Evolutionary conservation across 768 basidiomycete genomes (phyloP), one percentile per base, ranked within the genome.

Genomic region (Leucosporidium creatinivorum): DNA sequence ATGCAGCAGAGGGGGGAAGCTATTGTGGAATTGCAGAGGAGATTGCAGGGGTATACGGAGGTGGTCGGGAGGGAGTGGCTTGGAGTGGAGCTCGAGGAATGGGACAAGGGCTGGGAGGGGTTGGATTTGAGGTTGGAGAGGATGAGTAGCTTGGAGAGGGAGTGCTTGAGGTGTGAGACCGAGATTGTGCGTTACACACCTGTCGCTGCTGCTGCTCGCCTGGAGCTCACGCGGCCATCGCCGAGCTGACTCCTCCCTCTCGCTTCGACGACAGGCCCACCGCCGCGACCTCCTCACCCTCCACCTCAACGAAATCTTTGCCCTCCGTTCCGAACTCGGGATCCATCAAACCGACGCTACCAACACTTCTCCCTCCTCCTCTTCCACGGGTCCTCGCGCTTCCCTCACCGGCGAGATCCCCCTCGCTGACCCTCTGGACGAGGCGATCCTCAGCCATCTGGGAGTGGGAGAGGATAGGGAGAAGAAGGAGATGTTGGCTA

Each of bases 121-220:
- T 81, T 84, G 28, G 88, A 93, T 73, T 88, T 92, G 21, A 87
- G 86, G 17, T 86, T 88, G 0, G 90, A 92, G 70, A 83, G 88
- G 18, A 89, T 93, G 75, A 82, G 85, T 56, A 86, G 81, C 73
- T 80, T 93, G 8, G 89, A 93, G 81, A 87, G 89, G 76, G 90
- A 93, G 74, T 83, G 92, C 23, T 86, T 89, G 15, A 82, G 87
- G 62, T 90, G 89, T 17, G 91, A 91, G 78, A 83, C 84, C n/a
- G 91, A 93, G 83, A 83, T 91, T 62, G 88, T 91, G 73, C 75
- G 88, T 81, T 50, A n/a, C n/a, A n/a, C n/a, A n/a, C n/a, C n/a
- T n/a, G n/a, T n/a, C n/a, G n/a, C n/a, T n/a, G n/a, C n/a, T n/a
- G n/a, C n/a, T n/a, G n/a, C n/a, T n/a, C n/a, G n/a, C n/a, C n/a